A percentile compares a stretch with the other conserved stretches of the same genome.
These are phyloP conservation scores for Melocanna baccifera DNA, from an alignment of 176 grass and related monocot genomes.

Conservation along the genomic window DNA sequence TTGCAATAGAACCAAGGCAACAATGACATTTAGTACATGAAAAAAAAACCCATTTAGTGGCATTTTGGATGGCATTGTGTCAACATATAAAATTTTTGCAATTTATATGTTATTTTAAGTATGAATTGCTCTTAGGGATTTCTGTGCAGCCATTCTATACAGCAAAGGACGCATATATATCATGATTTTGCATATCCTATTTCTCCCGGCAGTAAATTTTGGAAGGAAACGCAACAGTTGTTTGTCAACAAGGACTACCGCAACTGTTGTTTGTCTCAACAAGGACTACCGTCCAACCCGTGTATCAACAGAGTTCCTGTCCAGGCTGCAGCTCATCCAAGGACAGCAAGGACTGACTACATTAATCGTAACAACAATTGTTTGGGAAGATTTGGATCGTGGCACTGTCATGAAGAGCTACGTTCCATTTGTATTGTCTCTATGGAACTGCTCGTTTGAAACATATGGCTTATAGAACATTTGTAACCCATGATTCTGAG, in stretches of 20 bases:
- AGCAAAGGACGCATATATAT: not conserved
- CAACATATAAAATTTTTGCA: not conserved
- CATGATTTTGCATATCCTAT: not conserved
- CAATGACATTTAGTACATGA: too few relatives aligned
- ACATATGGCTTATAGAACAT: not conserved
- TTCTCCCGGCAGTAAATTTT: constrained; percentile 59
- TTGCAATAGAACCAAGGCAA: not conserved
- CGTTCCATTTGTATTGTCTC: not conserved
- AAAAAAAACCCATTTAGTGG: not conserved
- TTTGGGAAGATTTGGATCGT: not conserved
- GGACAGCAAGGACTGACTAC: not conserved
- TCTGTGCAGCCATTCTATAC: not conserved
- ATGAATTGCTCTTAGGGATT: not conserved
- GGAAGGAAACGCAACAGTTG: too few relatives aligned
- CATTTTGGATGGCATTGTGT: not conserved
- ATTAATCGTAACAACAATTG: not conserved
- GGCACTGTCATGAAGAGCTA: not conserved
- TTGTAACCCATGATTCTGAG: not conserved
- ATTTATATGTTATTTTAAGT: not conserved
- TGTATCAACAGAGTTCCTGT: constrained; percentile 53
- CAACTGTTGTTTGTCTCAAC: constrained; percentile 69
- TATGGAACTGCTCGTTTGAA: not conserved
- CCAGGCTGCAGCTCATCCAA: constrained; percentile 48
- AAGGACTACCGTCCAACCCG: constrained; percentile 67
- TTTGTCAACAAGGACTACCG: too few relatives aligned